Base-by-base conservation (phyloP, 2,329 filamentous ascomycete genomes). In the Aureobasidium lini region DNA sequence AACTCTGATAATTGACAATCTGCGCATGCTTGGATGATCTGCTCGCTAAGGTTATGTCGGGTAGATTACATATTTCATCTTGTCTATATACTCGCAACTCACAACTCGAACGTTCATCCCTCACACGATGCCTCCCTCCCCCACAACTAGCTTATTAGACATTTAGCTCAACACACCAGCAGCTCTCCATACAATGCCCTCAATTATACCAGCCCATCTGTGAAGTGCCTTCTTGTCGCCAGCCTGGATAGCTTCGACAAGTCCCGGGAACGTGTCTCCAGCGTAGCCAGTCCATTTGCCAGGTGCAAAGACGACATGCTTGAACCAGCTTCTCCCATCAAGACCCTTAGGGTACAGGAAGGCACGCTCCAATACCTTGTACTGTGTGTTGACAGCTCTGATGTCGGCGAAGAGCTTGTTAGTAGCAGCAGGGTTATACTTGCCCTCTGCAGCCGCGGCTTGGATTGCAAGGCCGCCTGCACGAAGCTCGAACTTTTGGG, bases 261-360 rank as follows among this genome's bases (percentile, higher is more conserved):
- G 71, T 1, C 84, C 83, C 1, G 84, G 84, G 65, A 83, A 87
- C 8, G 84, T 85, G 4, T 81, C 84, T 3, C 91, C 92, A 0
- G 90, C 79, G 72, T 96, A 96, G 0, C 92, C 92, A 0, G 90
- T 96, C 90, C 91, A 95, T 49, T 93, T 72, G 0, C 92, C 92
- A 0, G 92, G 92, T 1, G 92, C 92, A 73, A 95, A 96, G 1
- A 96, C 88, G 2, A 96, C 87, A 68, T 96, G 93, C 76, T 96
- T 96, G 77, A 93, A 97, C 91, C 91, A 96, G 28, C 78, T 77
- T 61, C 93, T 79, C 1, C 84, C 84, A 70, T 96, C 92, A 18
- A 97, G 75, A 0, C 93, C 93, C 3, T 81, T 78, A 4, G 83
- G 75, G 67, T 90, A 87, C 63, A 96, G 67, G 72, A 96, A 96